Evolutionary conservation across 2,329 filamentous ascomycete species (phyloP).

Genomic region (Talaromyces amestolkiae): DNA sequence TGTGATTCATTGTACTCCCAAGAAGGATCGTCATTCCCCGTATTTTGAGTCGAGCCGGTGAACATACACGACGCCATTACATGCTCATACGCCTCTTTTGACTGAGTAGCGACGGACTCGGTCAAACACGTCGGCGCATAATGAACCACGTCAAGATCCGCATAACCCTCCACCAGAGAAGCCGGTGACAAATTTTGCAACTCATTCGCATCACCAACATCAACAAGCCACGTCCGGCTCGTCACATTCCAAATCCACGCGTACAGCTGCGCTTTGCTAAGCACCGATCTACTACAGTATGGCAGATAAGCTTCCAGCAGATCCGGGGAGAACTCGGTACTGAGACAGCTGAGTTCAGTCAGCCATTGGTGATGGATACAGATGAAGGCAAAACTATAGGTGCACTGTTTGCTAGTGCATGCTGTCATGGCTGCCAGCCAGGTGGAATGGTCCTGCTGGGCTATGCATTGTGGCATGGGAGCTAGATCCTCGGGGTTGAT

Average conservation of each 20-base stretch:
- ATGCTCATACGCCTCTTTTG: neutral
- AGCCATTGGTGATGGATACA: slow-evolving; percentile 1
- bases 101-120: neutral
- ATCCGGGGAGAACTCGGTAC: neutral
- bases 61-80: slow-evolving; percentile 5
- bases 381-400: neutral
- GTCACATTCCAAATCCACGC: neutral
- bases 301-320: neutral
- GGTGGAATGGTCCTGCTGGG: neutral
- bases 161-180: neutral
- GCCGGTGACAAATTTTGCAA: neutral
- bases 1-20: slow-evolving; percentile 5
- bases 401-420: neutral
- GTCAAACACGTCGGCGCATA: neutral
- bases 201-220: slow-evolving; percentile 6
- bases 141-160: neutral
- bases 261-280: slow-evolving; percentile 1
- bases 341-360: neutral
- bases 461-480: slow-evolving; percentile 9
- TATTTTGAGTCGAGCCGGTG: neutral
- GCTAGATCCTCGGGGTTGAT: slow-evolving; percentile 1
- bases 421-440: neutral
- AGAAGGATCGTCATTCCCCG: neutral
- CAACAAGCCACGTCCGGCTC: neutral
- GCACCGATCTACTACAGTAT: slow-evolving; percentile 4